Conservation (phyloP, 2,329 filamentous ascomycete species). For the Phialocephala sp. region DNA sequence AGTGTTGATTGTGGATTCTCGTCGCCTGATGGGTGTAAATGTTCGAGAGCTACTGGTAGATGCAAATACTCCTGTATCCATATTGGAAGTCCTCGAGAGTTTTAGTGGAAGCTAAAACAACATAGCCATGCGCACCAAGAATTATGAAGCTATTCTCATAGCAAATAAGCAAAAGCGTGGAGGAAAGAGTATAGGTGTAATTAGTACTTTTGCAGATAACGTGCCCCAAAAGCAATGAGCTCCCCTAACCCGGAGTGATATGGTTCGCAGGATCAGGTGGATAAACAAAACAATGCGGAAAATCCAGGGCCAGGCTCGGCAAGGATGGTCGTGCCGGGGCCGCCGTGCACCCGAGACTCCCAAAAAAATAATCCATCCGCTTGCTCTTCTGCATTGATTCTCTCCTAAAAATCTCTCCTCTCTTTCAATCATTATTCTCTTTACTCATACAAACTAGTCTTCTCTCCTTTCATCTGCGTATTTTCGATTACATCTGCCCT, state of each 20-base stretch:
- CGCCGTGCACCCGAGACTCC: not conserved
- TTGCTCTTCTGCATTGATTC: not conserved
- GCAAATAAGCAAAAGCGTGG: slow-evolving; percentile 20
- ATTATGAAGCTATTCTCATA: slow-evolving; percentile 3
- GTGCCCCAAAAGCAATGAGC: slow-evolving; percentile 9
- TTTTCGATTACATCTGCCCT: slow-evolving; percentile 18
- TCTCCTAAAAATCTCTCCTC: slow-evolving; percentile 24
- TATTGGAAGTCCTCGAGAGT: slow-evolving; percentile 15
- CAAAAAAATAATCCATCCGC: not conserved
- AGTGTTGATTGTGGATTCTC: slow-evolving; percentile 33
- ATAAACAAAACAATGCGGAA: slow-evolving; percentile 1
- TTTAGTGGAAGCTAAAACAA: slow-evolving; percentile 14
- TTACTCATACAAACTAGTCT: slow-evolving; percentile 19
- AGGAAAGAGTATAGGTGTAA: not conserved
- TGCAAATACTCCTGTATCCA: slow-evolving; percentile 19
- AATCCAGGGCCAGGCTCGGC: not conserved
- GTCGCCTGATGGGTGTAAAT: slow-evolving; percentile 40
- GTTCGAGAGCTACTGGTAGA: slow-evolving; percentile 24
- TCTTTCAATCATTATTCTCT: slow-evolving; percentile 26
- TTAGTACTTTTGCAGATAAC: not conserved
- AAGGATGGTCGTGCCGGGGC: not conserved
- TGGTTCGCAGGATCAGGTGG: not conserved
- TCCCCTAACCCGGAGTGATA: not conserved
- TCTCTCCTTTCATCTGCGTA: slow-evolving; percentile 28
- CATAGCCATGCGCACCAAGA: not conserved